phyloP scores from a whole-genome alignment of 257 asterid genomes.

The Gardenia jasminoides region DNA sequence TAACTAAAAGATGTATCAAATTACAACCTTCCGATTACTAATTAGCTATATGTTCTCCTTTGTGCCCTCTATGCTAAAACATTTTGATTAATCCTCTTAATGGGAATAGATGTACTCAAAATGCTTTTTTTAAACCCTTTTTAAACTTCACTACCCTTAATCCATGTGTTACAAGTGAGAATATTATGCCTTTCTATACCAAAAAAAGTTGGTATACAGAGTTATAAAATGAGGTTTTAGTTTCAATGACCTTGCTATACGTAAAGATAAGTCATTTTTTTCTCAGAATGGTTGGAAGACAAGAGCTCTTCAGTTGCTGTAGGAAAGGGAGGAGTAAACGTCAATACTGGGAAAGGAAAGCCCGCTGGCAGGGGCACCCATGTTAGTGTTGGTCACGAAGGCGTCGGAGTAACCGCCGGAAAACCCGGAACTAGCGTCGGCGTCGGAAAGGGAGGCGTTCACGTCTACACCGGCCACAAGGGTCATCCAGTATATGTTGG shows the following conservation, averaged over 20 bases:
- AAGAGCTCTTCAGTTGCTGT: slow-evolving; percentile 36
- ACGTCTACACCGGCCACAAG: slow-evolving; percentile 41
- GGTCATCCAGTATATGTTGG: slow-evolving; percentile 50
- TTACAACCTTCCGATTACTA: neutral
- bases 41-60: neutral
- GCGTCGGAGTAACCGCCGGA: slow-evolving; percentile 34
- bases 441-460: slow-evolving; percentile 15
- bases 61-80: neutral
- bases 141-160: neutral
- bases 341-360: slow-evolving; percentile 25
- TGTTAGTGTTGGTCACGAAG: neutral
- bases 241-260: neutral
- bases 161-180: neutral
- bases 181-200: no score
- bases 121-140: no score
- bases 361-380: neutral
- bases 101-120: neutral
- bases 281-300: slow-evolving; percentile 27
- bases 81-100: neutral
- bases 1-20: no score
- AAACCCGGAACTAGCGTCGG: slow-evolving; percentile 37
- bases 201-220: no score
- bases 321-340: slow-evolving; percentile 18
- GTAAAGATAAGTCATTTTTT: no score
- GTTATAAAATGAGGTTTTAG: no score